Evolutionary conservation across 2,329 filamentous ascomycete species (phyloP), one percentile per base, ranked within the genome.

Genomic region (Immersiporthe knoxdaviesiana): DNA sequence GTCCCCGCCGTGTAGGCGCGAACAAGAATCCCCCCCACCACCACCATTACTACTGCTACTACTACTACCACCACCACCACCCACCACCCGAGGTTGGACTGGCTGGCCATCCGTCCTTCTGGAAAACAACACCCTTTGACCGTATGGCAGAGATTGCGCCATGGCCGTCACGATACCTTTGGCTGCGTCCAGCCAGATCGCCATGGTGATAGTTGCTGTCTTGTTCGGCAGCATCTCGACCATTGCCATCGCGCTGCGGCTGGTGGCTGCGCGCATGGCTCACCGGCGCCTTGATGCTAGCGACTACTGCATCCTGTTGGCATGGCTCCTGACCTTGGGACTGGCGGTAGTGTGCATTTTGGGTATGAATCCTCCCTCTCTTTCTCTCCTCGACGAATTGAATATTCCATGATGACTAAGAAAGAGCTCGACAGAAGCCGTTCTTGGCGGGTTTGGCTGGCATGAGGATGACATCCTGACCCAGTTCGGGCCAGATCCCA

Each of bases 141-240:
- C 37, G 41, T 27, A 32, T 47, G 35, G 39, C 61, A 44, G 14
- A 18, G n/a, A 24, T 21, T n/a, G 39, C 61, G 18, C 24, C 27
- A 75, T 76, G 73, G 68, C 70, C 44, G 68, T 73, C 69, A 69
- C 71, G 32, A 74, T 73, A 39, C 72, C 73, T 30, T 68, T 76
- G 67, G 72, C 73, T 56, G 70, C 58, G 30, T 54, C 62, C 41
- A 70, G 68, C 30, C 75, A 75, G 68, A 69, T 72, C 52, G 71
- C 71, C 21, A 69, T 68, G 61, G 61, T 68, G 24, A 52, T 30
- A 16, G 66, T 68, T 30, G 50, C 66, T 27, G 41, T 75, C 11
- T 58, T 73, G 11, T 76, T 76, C 54, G 69, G 66, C 50, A 30
- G 74, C 12, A 35, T 76, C 16, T 66, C 75, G 1, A 64, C 68